phyloP scores from a whole-genome alignment of 805 yeast genomes.

The Schwanniomyces pseudopolymorphus region DNA sequence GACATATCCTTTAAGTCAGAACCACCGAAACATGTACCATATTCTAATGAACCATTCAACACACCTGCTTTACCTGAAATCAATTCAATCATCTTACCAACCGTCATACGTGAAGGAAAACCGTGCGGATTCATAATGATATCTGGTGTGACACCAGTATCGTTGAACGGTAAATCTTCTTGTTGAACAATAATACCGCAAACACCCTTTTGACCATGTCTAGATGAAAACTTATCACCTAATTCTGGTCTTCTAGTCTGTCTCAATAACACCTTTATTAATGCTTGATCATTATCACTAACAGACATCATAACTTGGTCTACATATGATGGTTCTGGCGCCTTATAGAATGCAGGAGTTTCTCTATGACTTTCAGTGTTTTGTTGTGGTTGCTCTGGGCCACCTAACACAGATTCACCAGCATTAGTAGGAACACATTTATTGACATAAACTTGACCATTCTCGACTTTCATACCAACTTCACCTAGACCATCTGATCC shows the following conservation, averaged over 20 bases:
- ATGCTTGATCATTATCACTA: slow-evolving; percentile 91
- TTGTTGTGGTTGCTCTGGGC: slow-evolving; percentile 23
- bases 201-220: slow-evolving; percentile 99
- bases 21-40: slow-evolving; percentile 98
- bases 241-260: slow-evolving; percentile 97
- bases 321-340: slow-evolving; percentile 92
- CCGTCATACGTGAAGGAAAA: slow-evolving; percentile 99
- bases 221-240: slow-evolving; percentile 95
- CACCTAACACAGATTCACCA: slow-evolving; percentile 58
- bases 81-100: slow-evolving; percentile 96
- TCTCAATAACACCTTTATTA: slow-evolving; percentile 86
- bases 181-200: slow-evolving; percentile 98
- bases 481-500: slow-evolving; percentile 97
- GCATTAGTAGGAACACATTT: slow-evolving; percentile 90
- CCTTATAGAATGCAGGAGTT: slow-evolving; percentile 87
- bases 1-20: slow-evolving; percentile 96
- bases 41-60: slow-evolving; percentile 83
- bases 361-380: slow-evolving; percentile 72
- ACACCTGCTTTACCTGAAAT: slow-evolving; percentile 98
- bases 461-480: slow-evolving; percentile 85
- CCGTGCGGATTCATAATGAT: slow-evolving; percentile 99
- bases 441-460: slow-evolving; percentile 92
- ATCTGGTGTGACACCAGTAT: slow-evolving; percentile 89
- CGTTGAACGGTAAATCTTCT: slow-evolving; percentile 95
- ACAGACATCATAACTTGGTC: slow-evolving; percentile 98